phyloP scores from a whole-genome alignment of 805 yeast species.

The Cyberlindnera lachancei region DNA sequence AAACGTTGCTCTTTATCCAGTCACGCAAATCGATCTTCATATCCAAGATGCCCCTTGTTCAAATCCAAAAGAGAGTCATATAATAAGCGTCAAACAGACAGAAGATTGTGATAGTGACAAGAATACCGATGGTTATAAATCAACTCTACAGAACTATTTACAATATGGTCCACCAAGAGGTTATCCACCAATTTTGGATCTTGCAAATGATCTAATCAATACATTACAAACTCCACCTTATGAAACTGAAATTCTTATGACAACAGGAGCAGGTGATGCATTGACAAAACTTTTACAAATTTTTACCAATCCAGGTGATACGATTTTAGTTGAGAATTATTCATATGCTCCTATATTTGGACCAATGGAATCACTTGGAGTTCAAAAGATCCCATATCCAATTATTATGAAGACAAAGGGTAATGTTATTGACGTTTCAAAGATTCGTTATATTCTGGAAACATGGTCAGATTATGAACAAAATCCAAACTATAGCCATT shows the following conservation, averaged over 20 bases:
- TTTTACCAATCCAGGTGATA: conserved; percentile 45
- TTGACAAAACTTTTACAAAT: conserved; percentile 41
- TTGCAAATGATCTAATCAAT: conserved; percentile 42
- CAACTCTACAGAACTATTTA: conserved; percentile 4
- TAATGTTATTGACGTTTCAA: conserved; percentile 34
- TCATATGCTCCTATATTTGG: conserved; percentile 54
- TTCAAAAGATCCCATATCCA: conserved; percentile 39
- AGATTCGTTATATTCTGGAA: conserved; percentile 41
- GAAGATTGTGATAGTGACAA: conserved; percentile 1
- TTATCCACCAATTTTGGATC: conserved; percentile 54
- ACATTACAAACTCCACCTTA: conserved; percentile 31
- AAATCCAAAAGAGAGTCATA: not conserved
- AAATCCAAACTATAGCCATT: conserved; percentile 34
- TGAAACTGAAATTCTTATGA: conserved; percentile 26
- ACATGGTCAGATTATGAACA: too few species aligned
- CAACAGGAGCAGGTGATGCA: conserved; percentile 51
- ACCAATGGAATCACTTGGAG: conserved; percentile 22
- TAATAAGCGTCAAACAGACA: too few species aligned
- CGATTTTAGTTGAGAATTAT: conserved; percentile 56
- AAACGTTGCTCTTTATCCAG: conserved; percentile 4
- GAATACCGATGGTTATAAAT: not conserved
- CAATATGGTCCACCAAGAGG: conserved; percentile 33
- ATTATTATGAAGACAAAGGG: conserved; percentile 21
- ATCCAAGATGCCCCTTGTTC: conserved; percentile 5
- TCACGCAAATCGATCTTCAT: conserved; percentile 8